Evolutionary conservation across 1,139 yeast genomes (phyloP).

Genomic region (Groenewaldozyma auringiensis): DNA sequence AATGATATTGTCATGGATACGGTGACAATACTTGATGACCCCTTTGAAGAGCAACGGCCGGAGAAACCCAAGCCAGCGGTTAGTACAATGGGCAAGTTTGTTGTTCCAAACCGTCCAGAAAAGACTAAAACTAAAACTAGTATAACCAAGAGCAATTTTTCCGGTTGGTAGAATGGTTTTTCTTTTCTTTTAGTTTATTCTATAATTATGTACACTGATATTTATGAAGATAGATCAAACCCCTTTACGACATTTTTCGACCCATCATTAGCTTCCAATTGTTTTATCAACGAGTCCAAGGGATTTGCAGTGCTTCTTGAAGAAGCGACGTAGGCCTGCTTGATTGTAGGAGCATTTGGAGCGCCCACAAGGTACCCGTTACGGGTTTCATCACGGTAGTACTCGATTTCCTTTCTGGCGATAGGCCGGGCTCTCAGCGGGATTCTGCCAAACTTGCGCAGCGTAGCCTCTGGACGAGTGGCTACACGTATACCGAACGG

Average conservation of each 20-base stretch:
- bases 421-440: slow-evolving; percentile 87
- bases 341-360: slow-evolving; percentile 29
- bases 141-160: slow-evolving; percentile 19
- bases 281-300: background rate
- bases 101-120: slow-evolving; percentile 4
- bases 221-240: slow-evolving; percentile 1
- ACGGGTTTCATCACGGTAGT: slow-evolving; percentile 61
- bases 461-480: slow-evolving; percentile 62
- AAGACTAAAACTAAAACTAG: slow-evolving; percentile 15
- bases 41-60: too few relatives aligned
- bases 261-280: background rate
- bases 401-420: slow-evolving; percentile 69
- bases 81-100: slow-evolving; percentile 3
- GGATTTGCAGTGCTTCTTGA: background rate
- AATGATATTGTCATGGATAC: slow-evolving; percentile 35
- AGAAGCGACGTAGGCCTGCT: slow-evolving; percentile 22
- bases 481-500: slow-evolving; percentile 62
- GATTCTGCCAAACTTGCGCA: slow-evolving; percentile 63
- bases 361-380: slow-evolving; percentile 61
- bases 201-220: too few relatives aligned
- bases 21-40: slow-evolving; percentile 73
- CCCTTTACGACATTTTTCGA: background rate
- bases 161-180: slow-evolving; percentile 26
- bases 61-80: slow-evolving; percentile 14
- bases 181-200: too few relatives aligned